Base-by-base conservation (phyloP, 768 basidiomycete species). In the Collybia sordida region DNA sequence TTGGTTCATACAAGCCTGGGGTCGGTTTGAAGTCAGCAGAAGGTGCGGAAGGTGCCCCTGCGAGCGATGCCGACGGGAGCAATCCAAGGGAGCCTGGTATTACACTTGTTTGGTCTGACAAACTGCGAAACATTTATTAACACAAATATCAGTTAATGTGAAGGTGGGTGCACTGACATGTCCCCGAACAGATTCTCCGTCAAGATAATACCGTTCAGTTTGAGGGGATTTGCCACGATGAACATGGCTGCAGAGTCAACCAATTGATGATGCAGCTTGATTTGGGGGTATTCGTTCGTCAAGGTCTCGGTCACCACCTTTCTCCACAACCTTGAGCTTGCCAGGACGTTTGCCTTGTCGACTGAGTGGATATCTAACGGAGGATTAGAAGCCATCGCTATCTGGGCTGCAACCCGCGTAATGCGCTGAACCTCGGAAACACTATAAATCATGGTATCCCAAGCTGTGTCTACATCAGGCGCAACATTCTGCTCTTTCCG, bases 281-380 rank as follows among this genome's bases (percentile, higher is more conserved):
- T 68, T 61, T 93, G 85, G 5, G 96, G 94, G 69, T 89, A 98
- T 67, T 99, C 97, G 25, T 80, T 80, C 42, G 79, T 70, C 58
- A 97, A 68, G 1, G 89, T 85, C 63, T 97, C 92, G 2, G 82
- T 88, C 47, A 97, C 96, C 18, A 92, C 89, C 67, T 86, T 93
- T 50, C 97, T 75, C 97, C 97, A 99, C 36, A 99, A 74, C 42
- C 97, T 76, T 28, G 93, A 96, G 63, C 84, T 90, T 19, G 97
- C 97, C 48, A 99, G 83, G 18, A 99, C 97, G 70, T 99, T 99
- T 47, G 97, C 97, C 72, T 99, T 99, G 78, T 99, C 97, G 67
- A 99, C 78, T 0, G 93, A 96, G 69, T 93, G 91, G 51, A 99
- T 86, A 18, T 83, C 78, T 41, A 96, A 78, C 17, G 95, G 93